Percentiles rank a stretch among this genome's conserved stretches.
phyloP scores from a whole-genome alignment of 2,329 filamentous ascomycete species.

The Moelleriella libera region DNA sequence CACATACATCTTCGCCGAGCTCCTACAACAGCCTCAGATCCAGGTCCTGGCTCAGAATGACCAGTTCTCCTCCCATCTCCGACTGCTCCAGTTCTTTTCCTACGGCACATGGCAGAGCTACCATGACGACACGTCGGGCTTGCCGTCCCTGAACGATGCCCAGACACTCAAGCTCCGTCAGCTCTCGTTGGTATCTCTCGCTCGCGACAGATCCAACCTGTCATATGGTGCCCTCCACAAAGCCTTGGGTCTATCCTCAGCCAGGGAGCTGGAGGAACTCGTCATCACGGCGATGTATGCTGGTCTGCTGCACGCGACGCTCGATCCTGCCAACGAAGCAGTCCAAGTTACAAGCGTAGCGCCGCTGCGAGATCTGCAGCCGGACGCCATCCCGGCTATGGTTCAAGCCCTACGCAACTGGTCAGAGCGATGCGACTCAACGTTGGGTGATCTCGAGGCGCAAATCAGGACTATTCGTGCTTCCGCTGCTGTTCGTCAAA shows the following conservation, averaged over 20 bases:
- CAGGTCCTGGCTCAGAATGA: slow-evolving; percentile 49
- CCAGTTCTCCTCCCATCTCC: slow-evolving; percentile 51
- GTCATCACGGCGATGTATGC: slow-evolving; percentile 82
- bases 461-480: slow-evolving; percentile 56
- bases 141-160: slow-evolving; percentile 57
- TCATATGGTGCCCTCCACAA: slow-evolving; percentile 57
- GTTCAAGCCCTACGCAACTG: slow-evolving; percentile 56
- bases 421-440: slow-evolving; percentile 62
- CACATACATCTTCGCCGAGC: slow-evolving; percentile 87
- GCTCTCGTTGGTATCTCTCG: slow-evolving; percentile 74
- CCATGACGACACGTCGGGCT: slow-evolving; percentile 21
- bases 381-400: slow-evolving; percentile 56
- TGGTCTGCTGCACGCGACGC: slow-evolving; percentile 65
- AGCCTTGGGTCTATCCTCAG: slow-evolving; percentile 50
- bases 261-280: slow-evolving; percentile 67
- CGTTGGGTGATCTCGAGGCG: slow-evolving; percentile 59
- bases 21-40: slow-evolving; percentile 70
- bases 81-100: slow-evolving; percentile 75
- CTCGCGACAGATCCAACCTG: slow-evolving; percentile 51
- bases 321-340: slow-evolving; percentile 62
- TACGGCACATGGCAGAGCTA: slow-evolving; percentile 83
- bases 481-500: slow-evolving; percentile 38
- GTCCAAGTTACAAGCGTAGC: slow-evolving; percentile 71
- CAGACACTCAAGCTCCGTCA: slow-evolving; percentile 82
- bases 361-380: slow-evolving; percentile 73